A percentile compares a stretch with the other conserved stretches of the same genome.
Conservation (phyloP, 495 filamentous ascomycete genomes). For the Lichina pygmaea region DNA sequence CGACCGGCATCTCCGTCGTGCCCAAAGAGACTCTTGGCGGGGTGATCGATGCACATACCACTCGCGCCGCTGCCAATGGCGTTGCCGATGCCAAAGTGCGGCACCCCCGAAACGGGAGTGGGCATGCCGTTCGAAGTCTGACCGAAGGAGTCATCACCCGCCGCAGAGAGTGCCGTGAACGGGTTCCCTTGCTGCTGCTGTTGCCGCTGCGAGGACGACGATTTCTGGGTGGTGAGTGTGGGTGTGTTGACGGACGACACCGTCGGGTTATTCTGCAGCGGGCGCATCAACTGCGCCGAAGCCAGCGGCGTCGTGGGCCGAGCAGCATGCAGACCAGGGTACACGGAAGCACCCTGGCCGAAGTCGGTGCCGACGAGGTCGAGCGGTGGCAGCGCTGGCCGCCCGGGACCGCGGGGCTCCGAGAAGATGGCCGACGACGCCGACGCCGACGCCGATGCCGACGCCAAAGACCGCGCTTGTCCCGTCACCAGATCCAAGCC, state of each 20-base stretch:
- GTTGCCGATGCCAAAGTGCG: conserved; percentile 11
- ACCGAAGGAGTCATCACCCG: not conserved
- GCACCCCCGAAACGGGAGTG: conserved; percentile 6
- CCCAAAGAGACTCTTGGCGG: conserved; percentile 77
- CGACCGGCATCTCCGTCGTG: conserved; percentile 43
- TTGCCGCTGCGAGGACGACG: conserved; percentile 8
- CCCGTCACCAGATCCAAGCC: not conserved
- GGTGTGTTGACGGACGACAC: conserved; percentile 96
- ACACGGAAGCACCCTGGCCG: not conserved
- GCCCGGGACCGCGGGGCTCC: not conserved
- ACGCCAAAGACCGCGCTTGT: not conserved
- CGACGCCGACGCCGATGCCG: not conserved
- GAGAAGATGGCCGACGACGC: not conserved
- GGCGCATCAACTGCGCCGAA: conserved; percentile 30
- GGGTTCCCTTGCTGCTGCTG: not conserved
- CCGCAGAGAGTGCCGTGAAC: not conserved
- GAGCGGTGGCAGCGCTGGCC: not conserved
- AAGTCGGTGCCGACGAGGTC: not conserved
- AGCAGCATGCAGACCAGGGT: conserved; percentile 42
- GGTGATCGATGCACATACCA: conserved; percentile 69
- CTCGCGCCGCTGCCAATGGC: conserved; percentile 4
- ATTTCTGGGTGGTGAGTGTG: conserved; percentile 29
- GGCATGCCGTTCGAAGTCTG: conserved; percentile 8
- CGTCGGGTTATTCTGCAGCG: conserved; percentile 75
- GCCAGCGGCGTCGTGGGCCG: conserved; percentile 63